Base-by-base conservation (phyloP, 1,284 basidiomycete species). In the Ustilago hordei region DNA sequence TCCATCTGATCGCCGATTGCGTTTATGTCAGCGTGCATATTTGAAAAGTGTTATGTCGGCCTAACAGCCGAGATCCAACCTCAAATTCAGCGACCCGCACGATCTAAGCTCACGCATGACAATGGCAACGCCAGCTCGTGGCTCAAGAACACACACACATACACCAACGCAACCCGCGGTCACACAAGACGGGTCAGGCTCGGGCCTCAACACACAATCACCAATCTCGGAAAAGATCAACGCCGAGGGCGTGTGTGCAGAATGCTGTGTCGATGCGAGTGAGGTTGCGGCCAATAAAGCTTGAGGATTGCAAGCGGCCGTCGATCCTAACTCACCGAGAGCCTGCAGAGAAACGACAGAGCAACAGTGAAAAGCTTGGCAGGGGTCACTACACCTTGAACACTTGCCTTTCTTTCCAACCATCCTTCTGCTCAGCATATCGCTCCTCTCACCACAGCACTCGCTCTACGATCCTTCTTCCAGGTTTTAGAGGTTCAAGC, bases 231-330 rank as follows among this genome's bases (percentile, higher is more conserved):
- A 35, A 55, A 55, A 55, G 38, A 55, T 41, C 19, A 38, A 55
- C 54, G 36, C 54, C 54, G 54, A 55, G 54, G 54, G 38, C 36
- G 54, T 55, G 53, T 55, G 36, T 55, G 53, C 53, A 28, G 23
- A 28, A 28, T 38, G 23, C 31, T 23, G n/a, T 19, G 32, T 5
- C 53, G 12, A 38, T 36, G 41, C 35, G 17, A 23, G 35, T 19
- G 34, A 35, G 50, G 7, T 23, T 12, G 19, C 41, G 57, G 52
- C 7, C 52, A 54, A 54, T 36, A 9, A 48, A 48, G 17, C 23
- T 23, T 41, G 17, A 15, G 23, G 32, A 17, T 47, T 8, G 13
- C 34, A 38, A 35, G 8, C 35, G 43, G 19, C 6, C 19, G 52
- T 54, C 52, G 52, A 54, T 54, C 52, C 34, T 17, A 54, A 54